Evolutionary conservation across 163 green algal species (phyloP).

Genomic region (Coccomyxa subellipsoidea): DNA sequence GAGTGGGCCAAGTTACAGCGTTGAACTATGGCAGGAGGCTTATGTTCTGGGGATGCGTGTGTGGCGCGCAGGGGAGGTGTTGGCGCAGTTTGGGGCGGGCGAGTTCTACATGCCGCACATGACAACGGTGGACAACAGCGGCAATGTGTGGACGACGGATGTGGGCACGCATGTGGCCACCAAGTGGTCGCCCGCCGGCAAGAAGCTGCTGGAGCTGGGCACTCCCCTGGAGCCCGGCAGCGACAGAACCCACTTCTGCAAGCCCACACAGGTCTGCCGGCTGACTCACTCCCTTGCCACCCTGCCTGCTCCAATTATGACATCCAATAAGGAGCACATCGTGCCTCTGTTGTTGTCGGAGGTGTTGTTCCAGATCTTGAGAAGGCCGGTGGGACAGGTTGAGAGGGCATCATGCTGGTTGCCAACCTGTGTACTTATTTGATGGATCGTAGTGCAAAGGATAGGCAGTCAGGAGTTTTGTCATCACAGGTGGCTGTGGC

Average conservation of each 20-base stretch:
- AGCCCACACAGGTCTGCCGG: slow-evolving; percentile 63
- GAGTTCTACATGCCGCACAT: slow-evolving; percentile 81
- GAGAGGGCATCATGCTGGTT: no score
- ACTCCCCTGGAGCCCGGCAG: slow-evolving; percentile 36
- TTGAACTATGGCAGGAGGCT: no score
- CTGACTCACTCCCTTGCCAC: background rate
- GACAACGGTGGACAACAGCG: slow-evolving; percentile 59
- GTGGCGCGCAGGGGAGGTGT: slow-evolving; percentile 27
- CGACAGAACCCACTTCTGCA: slow-evolving; percentile 51
- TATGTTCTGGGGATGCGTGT: no score
- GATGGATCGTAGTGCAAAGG: no score
- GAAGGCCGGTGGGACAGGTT: no score
- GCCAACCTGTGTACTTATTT: no score
- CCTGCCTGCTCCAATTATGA: background rate
- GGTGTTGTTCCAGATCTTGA: background rate
- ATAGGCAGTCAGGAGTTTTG: background rate
- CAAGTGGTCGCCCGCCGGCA: slow-evolving; percentile 50
- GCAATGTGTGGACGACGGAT: slow-evolving; percentile 77
- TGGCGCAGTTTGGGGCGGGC: slow-evolving; percentile 40
- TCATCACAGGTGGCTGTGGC: slow-evolving; percentile 53
- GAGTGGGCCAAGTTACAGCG: no score
- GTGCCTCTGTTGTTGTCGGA: background rate
- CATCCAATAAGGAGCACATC: background rate
- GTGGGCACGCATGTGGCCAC: slow-evolving; percentile 67
- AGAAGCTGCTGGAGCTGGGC: slow-evolving; percentile 54